These are phyloP conservation scores for Parsonsia alboflavescens DNA, from an alignment of 257 asterid genomes.

Conservation along the genomic window DNA sequence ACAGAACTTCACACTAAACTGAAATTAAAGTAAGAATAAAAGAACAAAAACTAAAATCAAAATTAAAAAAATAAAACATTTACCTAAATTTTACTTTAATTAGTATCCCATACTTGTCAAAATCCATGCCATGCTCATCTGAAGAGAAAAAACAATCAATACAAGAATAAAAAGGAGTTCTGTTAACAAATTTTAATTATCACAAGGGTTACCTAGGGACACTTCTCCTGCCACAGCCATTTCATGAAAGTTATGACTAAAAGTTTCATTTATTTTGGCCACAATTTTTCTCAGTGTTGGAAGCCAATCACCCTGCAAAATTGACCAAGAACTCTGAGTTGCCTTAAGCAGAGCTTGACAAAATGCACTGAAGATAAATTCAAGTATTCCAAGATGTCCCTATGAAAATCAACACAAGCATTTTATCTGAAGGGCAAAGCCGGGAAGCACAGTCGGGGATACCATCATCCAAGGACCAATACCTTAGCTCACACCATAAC, in stretches of 20 bases:
- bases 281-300: constrained; percentile 79
- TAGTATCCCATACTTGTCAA: constrained; percentile 81
- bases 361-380: constrained; percentile 7
- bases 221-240: constrained; percentile 99
- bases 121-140: constrained; percentile 86
- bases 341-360: constrained; percentile 10
- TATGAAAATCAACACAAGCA: background rate
- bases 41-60: background rate
- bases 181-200: constrained; percentile 12
- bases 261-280: constrained; percentile 70
- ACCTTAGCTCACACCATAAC: background rate
- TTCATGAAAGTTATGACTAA: constrained; percentile 84
- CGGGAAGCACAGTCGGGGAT: constrained; percentile 3
- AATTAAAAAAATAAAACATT: constrained; percentile 14
- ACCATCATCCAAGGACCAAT: background rate
- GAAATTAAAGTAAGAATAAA: background rate
- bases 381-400: background rate
- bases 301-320: constrained; percentile 82
- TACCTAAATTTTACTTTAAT: constrained; percentile 97
- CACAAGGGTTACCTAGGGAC: constrained; percentile 52
- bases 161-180: constrained; percentile 11
- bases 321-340: constrained; percentile 18
- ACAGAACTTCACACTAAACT: background rate
- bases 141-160: constrained; percentile 24
- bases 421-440: background rate